Evolutionary conservation across 352 stramenopile species (phyloP), one percentile per base, ranked within the genome.

Genomic region (Halophytophthora batemanensis): DNA sequence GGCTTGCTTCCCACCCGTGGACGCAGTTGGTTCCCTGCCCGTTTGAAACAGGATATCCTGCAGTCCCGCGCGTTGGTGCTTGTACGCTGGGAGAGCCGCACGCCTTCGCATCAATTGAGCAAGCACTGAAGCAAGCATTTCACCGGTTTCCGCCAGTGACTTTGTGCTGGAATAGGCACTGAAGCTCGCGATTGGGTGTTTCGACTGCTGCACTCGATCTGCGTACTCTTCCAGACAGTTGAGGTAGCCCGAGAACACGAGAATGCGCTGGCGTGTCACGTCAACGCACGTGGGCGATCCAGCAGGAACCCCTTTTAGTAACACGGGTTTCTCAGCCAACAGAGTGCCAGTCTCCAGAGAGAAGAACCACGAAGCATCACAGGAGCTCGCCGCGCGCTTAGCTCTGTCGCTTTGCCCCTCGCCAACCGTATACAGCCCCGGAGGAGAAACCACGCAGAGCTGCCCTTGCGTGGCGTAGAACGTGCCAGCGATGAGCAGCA

Each of bases 341-440:
- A 82, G 35, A 6, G 46, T 25, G 2, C 77, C 80, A 48, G 58
- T 68, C 6, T 66, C 53, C 29, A 86, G 61, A 3, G 71, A 86
- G 56, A 88, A 91, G 22, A 91, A 83, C 76, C 72, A 86, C 2
- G 77, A 77, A n/a, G 66, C 67, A 52, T 91, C 80, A 22, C 63
- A 71, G 3, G 75, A 66, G 33, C 66, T 82, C 21, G 63, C 70
- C 11, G 55, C 67, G 45, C 73, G 69, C 36, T 74, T 86, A 7
- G 50, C 35, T 49, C 61, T 59, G 15, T 82, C 74, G 23, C 56
- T 71, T 22, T 80, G 62, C 45, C 44, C 61, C 15, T 74, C 66
- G 6, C 55, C 55, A 17, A 71, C 49, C 21, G 51, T 57, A 23
- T 79, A 89, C 45, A 91, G 37, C 0, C 77, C 78, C 21, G 73